Base-by-base conservation (phyloP, 129 eudicot species). In the Apium graveolens region DNA sequence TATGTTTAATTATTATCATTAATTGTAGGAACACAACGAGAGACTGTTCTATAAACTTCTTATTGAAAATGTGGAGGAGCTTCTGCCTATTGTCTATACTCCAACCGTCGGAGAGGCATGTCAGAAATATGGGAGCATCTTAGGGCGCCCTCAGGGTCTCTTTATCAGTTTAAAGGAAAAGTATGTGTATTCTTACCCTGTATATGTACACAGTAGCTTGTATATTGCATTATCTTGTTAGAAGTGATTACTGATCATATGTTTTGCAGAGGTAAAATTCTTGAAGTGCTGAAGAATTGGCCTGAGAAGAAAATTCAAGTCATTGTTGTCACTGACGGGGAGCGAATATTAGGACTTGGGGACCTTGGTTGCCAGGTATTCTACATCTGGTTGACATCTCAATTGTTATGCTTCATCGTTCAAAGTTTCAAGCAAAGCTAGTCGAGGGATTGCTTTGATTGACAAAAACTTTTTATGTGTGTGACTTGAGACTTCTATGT, bases 101-200 rank as follows among this genome's bases (percentile, higher is more conserved):
- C 99, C 99, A 78, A 96, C 99, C n/a, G 99, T 96, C 32, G 99
- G 99, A 44, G 97, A 96, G 87, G 99, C 99, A 18, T 95, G 98
- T 82, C 98, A 95, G 83, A 95, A 95, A 82, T 95, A 95, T 24
- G 98, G 98, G 74, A 90, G 93, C 83, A 96, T 96, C 76, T 92
- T 90, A 80, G 88, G 92, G 82, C 95, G 83, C 18, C 99, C 99
- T 8, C 99, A 96, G 87, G 99, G 99, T 77, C 93, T 92, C 53
- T 96, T 87, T 72, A 92, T 96, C 68, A 96, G 99, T 83, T 88
- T 96, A 80, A 96, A 89, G 78, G 99, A 96, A 82, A 96, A 96
- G 99, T 86, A 86, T 70, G 93, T 82, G 24, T 46, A 78, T 55
- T 55, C 13, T 12, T 13, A 8, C 13, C 26, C 32, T 24, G 14